Evolutionary conservation across 2,329 filamentous ascomycete species (phyloP), one percentile per base, ranked within the genome.

Genomic region (Byssoonygena ceratinophila): DNA sequence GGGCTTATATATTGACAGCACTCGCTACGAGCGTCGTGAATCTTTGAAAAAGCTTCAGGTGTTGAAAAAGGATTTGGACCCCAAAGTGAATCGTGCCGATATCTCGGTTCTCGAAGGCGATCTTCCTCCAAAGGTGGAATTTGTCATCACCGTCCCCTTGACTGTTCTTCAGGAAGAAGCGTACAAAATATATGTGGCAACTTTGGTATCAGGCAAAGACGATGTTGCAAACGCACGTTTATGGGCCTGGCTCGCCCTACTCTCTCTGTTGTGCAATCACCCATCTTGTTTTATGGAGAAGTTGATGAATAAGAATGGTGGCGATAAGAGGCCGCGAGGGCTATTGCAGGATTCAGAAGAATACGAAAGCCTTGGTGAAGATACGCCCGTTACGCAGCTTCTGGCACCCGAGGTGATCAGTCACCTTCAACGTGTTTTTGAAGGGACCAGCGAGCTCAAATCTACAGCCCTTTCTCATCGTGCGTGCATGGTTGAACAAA

Each of bases 111-210:
- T 94, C 40, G 76, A 77, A 56, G 72, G 81, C 11, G 79, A 82
- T 36, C 71, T 95, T 40, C 86, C 85, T 2, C 71, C 74, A 0
- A 96, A 95, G 65, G 78, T 77, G 6, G 90, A 96, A 63, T 95
- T 91, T 62, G 78, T 94, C 27, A 77, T 96, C 50, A 85, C 77
- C 2, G 73, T 95, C 4, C 79, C 83, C 5, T 71, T 92, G 9
- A 87, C 85, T 0, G 60, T 70, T 0, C 45, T 85, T 1, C 90
- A 96, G 66, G 69, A 66, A 40, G 60, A 71, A 1, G 74, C 82
- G 0, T 95, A 95, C 65, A 63, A 70, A 44, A 63, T 71, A 12
- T 81, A 76, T 59, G 69, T 80, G 3, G 55, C 64, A 20, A 67
- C 65, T 37, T 63, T 78, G 41, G 56, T 64, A 18, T 56, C 57